A percentile compares a stretch with the other conserved stretches of the same genome.
Conservation (phyloP, 2,329 filamentous ascomycete species). For the Colletotrichum gloeosporioides region DNA sequence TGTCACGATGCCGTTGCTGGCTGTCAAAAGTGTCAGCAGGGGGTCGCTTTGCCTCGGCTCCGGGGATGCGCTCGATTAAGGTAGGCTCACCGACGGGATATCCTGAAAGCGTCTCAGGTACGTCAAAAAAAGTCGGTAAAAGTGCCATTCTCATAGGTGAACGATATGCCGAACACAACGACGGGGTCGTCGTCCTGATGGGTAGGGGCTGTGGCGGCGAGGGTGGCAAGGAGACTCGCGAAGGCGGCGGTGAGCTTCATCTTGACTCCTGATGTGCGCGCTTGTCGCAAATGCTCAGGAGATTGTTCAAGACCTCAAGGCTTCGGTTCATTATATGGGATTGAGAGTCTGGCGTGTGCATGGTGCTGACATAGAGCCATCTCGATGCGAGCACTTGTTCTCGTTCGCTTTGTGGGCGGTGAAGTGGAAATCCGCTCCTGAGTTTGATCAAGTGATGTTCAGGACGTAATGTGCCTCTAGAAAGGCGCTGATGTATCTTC, state of each 20-base stretch:
- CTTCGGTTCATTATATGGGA: not conserved
- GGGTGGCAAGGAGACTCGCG: not conserved
- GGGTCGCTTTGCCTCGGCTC: not conserved
- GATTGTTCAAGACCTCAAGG: not conserved
- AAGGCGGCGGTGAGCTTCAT: not conserved
- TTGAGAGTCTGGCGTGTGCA: not conserved
- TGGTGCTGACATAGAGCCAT: not conserved
- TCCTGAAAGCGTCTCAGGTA: constrained; percentile 17
- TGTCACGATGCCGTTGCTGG: constrained; percentile 5
- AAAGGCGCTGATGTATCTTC: not conserved
- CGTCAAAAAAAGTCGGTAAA: not conserved
- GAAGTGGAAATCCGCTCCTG: not conserved
- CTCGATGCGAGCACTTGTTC: not conserved
- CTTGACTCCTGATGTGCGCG: not conserved
- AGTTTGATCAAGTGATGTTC: not conserved
- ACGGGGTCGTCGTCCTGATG: not conserved
- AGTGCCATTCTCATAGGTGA: not conserved
- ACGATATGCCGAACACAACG: not conserved
- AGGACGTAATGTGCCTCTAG: not conserved
- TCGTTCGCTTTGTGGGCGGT: not conserved
- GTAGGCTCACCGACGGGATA: not conserved
- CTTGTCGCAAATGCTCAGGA: no score
- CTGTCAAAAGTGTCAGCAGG: not conserved
- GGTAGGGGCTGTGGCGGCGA: not conserved
- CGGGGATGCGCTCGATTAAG: constrained; percentile 2